Conservation (phyloP, 495 filamentous ascomycete species). For the Diplogelasinospora grovesii region DNA sequence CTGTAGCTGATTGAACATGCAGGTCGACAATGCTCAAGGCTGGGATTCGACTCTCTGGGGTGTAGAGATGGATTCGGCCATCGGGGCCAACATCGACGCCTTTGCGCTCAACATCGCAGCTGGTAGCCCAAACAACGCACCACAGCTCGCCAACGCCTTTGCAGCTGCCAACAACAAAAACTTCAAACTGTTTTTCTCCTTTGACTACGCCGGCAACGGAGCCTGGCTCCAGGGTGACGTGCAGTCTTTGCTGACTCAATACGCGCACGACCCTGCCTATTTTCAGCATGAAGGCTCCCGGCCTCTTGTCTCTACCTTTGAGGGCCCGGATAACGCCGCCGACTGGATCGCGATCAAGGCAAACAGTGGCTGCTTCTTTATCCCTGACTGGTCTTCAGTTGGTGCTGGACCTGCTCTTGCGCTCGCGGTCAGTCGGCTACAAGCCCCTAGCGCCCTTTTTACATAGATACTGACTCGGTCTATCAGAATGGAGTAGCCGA, state of each 20-base stretch:
- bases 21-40: slow-evolving; percentile 27
- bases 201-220: slow-evolving; percentile 29
- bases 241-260: slow-evolving; percentile 18
- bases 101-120: slow-evolving; percentile 24
- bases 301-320: slow-evolving; percentile 27
- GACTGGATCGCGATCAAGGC: slow-evolving; percentile 23
- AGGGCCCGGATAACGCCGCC: slow-evolving; percentile 16
- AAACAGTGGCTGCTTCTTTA: slow-evolving; percentile 22
- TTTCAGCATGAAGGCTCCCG: slow-evolving; percentile 18
- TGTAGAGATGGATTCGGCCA: slow-evolving; percentile 26
- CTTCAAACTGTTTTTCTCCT: slow-evolving; percentile 38
- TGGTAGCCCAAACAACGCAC: slow-evolving; percentile 17
- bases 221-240: slow-evolving; percentile 17
- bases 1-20: not conserved
- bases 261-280: slow-evolving; percentile 21
- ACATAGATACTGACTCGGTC: too few species aligned
- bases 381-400: slow-evolving; percentile 22
- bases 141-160: slow-evolving; percentile 27
- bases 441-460: too few species aligned
- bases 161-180: slow-evolving; percentile 18
- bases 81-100: slow-evolving; percentile 12
- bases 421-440: slow-evolving; percentile 1
- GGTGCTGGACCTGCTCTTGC: slow-evolving; percentile 24
- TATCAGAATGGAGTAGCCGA: slow-evolving; percentile 19
- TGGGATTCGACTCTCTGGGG: slow-evolving; percentile 22